Percentiles rank a stretch among this genome's conserved stretches.
Evolutionary conservation across 139 green algal genomes (phyloP).

Genomic region (Chlamydomonas urium): DNA sequence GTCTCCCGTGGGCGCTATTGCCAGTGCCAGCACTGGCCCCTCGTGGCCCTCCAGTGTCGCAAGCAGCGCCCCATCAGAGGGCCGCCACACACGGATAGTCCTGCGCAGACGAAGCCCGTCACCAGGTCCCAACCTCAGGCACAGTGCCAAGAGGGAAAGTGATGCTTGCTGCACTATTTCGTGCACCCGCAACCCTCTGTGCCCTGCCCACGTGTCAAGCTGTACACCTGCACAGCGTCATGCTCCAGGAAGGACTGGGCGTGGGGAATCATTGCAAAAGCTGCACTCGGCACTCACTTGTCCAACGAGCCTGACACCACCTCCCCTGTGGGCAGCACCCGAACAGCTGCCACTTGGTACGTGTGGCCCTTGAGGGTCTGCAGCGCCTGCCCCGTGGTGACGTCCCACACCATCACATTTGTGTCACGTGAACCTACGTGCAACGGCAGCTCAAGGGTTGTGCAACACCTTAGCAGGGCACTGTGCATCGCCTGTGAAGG

Average conservation of each 20-base stretch:
- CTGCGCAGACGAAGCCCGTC: neutral
- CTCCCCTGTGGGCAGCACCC: slow-evolving; percentile 48
- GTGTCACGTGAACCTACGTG: slow-evolving; percentile 75
- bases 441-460: too few species aligned
- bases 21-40: slow-evolving; percentile 69
- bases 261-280: neutral
- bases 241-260: neutral
- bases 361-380: slow-evolving; percentile 67
- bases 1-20: slow-evolving; percentile 56
- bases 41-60: slow-evolving; percentile 66
- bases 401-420: slow-evolving; percentile 81
- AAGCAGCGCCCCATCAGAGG: slow-evolving; percentile 29
- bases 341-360: slow-evolving; percentile 79
- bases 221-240: neutral
- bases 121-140: too few species aligned
- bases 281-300: slow-evolving; percentile 49
- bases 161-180: neutral
- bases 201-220: neutral
- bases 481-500: too few species aligned
- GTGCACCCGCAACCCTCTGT: neutral
- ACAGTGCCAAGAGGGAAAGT: slow-evolving; percentile 2
- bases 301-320: slow-evolving; percentile 83
- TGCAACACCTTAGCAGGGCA: too few species aligned
- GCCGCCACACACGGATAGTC: slow-evolving; percentile 23
- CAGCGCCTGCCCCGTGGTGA: slow-evolving; percentile 21